Conservation (phyloP, 2,329 filamentous ascomycete species). For the Hypoxylon sp. region DNA sequence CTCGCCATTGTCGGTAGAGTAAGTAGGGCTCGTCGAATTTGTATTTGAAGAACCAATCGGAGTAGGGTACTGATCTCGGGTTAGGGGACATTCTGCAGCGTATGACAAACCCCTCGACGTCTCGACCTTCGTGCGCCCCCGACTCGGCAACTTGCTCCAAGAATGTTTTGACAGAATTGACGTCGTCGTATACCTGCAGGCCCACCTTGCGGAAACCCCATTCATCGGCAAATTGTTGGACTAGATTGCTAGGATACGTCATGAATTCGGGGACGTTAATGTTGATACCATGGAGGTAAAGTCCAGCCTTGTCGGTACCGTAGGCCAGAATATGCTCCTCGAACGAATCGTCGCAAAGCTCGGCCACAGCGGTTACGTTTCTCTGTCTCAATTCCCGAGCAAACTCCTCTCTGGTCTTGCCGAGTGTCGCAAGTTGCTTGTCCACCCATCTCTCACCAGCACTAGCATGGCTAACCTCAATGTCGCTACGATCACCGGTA, state of each 20-base stretch:
- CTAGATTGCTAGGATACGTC: slow-evolving; percentile 84
- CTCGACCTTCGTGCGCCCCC: slow-evolving; percentile 88
- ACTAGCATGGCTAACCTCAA: slow-evolving; percentile 81
- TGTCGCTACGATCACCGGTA: slow-evolving; percentile 81
- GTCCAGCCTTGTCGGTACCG: slow-evolving; percentile 80
- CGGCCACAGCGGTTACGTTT: slow-evolving; percentile 94
- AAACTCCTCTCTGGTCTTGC: slow-evolving; percentile 82
- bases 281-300: slow-evolving; percentile 97
- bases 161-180: slow-evolving; percentile 80
- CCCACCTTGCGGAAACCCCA: slow-evolving; percentile 96
- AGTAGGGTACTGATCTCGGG: slow-evolving; percentile 65
- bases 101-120: slow-evolving; percentile 97
- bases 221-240: slow-evolving; percentile 87
- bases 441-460: slow-evolving; percentile 87
- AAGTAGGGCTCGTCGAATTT: slow-evolving; percentile 99
- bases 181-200: slow-evolving; percentile 79
- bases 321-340: slow-evolving; percentile 98
- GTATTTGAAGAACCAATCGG: slow-evolving; percentile 99
- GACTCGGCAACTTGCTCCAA: slow-evolving; percentile 88
- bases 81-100: slow-evolving; percentile 79
- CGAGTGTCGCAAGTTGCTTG: slow-evolving; percentile 79
- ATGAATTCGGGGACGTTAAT: slow-evolving; percentile 92
- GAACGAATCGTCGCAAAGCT: slow-evolving; percentile 95
- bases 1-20: slow-evolving; percentile 98
- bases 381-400: slow-evolving; percentile 79